Conservation (phyloP, 208 protist species). For the Leishmania martiniquensis region DNA sequence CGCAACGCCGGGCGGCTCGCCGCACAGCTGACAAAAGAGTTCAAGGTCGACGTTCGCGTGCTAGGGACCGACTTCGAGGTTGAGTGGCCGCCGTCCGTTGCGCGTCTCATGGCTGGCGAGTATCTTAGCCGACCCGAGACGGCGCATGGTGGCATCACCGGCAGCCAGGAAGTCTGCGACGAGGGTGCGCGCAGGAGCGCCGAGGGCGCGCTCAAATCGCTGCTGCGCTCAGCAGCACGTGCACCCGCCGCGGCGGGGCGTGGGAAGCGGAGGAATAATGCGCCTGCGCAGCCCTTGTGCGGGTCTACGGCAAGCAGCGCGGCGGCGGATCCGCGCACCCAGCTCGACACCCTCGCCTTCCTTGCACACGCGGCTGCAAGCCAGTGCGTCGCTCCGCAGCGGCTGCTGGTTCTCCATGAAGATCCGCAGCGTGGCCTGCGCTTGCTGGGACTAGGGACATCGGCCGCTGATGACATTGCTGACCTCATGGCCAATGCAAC, state of each 20-base stretch:
- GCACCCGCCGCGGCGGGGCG: not conserved
- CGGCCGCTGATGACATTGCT: slow-evolving; percentile 33
- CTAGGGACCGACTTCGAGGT: slow-evolving; percentile 60
- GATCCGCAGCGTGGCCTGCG: slow-evolving; percentile 52
- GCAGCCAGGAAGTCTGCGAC: too few relatives aligned
- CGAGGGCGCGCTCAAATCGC: slow-evolving; percentile 11
- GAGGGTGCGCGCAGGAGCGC: not conserved
- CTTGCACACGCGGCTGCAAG: slow-evolving; percentile 62
- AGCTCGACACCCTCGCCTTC: slow-evolving; percentile 53
- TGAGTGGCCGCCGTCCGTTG: slow-evolving; percentile 26
- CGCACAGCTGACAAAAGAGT: slow-evolving; percentile 54
- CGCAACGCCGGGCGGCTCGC: slow-evolving; percentile 56
- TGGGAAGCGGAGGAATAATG: not conserved
- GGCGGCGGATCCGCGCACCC: slow-evolving; percentile 4
- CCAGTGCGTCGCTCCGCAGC: slow-evolving; percentile 70
- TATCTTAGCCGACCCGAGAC: not conserved
- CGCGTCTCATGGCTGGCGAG: not conserved
- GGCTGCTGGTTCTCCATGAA: slow-evolving; percentile 64
- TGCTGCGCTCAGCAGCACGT: slow-evolving; percentile 4
- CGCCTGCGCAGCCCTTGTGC: not conserved
- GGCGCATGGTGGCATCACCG: not conserved
- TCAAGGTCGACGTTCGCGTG: slow-evolving; percentile 76
- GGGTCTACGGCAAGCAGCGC: not conserved
- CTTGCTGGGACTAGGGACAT: slow-evolving; percentile 46
- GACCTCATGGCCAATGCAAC: slow-evolving; percentile 38